Conservation (phyloP, 257 asterid species). For the Mitragyna speciosa region DNA sequence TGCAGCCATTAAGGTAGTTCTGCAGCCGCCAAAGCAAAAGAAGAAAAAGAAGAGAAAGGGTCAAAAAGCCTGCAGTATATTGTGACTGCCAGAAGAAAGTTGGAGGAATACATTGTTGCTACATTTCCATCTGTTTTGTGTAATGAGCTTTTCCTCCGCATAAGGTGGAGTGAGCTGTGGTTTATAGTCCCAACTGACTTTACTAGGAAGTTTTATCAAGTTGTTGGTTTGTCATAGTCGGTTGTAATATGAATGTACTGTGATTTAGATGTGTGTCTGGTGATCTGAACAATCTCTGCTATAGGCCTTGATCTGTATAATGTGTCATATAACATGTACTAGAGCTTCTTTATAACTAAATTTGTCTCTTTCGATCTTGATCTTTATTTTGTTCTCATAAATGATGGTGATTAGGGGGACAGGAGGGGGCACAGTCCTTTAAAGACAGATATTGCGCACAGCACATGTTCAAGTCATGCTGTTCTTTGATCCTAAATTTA, state of each 20-base stretch:
- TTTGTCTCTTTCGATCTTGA: neutral
- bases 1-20: slow-evolving; percentile 72
- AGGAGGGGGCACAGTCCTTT: neutral
- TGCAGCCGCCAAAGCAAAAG: slow-evolving; percentile 74
- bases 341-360: slow-evolving; percentile 3
- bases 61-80: slow-evolving; percentile 61
- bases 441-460: neutral
- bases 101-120: slow-evolving; percentile 3
- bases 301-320: slow-evolving; percentile 17
- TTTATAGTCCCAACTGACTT: slow-evolving; percentile 34
- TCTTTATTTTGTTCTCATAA: neutral
- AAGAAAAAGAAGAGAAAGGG: slow-evolving; percentile 68
- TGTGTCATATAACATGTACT: slow-evolving; percentile 8
- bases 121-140: slow-evolving; percentile 10
- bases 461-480: neutral
- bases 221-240: slow-evolving; percentile 27
- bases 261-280: slow-evolving; percentile 5
- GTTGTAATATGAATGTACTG: slow-evolving; percentile 36
- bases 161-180: slow-evolving; percentile 20
- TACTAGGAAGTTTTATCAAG: slow-evolving; percentile 23
- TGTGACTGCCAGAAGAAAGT: slow-evolving; percentile 36
- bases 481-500: neutral
- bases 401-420: neutral
- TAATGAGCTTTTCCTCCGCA: slow-evolving; percentile 14
- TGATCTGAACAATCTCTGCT: slow-evolving; percentile 12